A percentile compares a stretch with the other conserved stretches of the same genome.
Conservation (phyloP, 106 monocot species). For the Allium cepa region DNA sequence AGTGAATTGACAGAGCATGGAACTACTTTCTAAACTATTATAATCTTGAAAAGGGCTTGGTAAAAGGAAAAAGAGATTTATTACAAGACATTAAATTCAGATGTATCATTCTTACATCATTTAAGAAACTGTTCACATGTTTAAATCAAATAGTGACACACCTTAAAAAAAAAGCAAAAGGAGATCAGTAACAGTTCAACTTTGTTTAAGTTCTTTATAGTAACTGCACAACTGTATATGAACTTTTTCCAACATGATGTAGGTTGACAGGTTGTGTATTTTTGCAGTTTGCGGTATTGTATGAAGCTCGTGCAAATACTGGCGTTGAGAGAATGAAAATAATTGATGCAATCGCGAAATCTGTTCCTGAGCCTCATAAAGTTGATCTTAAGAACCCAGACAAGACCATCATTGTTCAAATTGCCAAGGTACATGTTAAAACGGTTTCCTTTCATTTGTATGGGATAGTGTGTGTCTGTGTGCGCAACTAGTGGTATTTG, state of each 20-base stretch:
- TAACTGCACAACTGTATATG: too few species aligned
- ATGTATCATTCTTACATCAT: too few species aligned
- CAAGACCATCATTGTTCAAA: constrained; percentile 83
- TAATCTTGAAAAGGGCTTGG: not conserved
- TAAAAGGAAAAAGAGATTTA: not conserved
- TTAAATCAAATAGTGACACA: too few species aligned
- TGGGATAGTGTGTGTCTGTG: too few species aligned
- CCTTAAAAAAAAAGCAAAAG: too few species aligned
- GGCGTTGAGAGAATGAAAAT: constrained; percentile 90
- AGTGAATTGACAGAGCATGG: too few species aligned
- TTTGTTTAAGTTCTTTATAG: too few species aligned
- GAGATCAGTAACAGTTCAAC: too few species aligned
- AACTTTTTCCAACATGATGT: too few species aligned
- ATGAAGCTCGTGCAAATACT: constrained; percentile 86
- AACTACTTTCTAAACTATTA: too few species aligned
- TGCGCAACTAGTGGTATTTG: too few species aligned
- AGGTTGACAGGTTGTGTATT: not conserved
- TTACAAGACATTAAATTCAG: not conserved
- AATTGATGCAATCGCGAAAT: constrained; percentile 87
- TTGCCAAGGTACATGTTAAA: constrained; percentile 62
- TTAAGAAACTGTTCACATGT: too few species aligned
- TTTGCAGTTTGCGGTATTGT: constrained; percentile 89
- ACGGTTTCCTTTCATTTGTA: not conserved
- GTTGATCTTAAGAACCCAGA: constrained; percentile 88
- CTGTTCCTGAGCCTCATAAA: constrained; percentile 79